These are phyloP conservation scores for Fraxinus sp. DNA, from an alignment of 305 asterid genomes.

Conservation along the genomic window DNA sequence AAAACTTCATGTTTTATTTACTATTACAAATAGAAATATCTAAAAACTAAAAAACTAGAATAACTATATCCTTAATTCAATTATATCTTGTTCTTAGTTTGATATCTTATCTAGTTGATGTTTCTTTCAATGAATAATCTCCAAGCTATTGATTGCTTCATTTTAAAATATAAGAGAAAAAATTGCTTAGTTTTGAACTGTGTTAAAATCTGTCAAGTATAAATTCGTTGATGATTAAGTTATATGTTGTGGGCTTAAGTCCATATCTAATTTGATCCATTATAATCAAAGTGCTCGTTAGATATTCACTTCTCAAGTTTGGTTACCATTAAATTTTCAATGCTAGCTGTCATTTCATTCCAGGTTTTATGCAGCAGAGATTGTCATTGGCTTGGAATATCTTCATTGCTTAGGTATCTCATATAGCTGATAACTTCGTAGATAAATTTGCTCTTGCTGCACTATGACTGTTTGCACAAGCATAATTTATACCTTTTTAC, in stretches of 20 bases:
- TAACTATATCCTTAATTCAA: not conserved
- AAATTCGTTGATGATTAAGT: not conserved
- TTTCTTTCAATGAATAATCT: not conserved
- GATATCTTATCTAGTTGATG: not conserved
- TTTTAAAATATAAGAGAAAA: not conserved
- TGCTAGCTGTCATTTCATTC: slow-evolving; percentile 10
- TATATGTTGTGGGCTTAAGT: not conserved
- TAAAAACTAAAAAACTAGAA: not conserved
- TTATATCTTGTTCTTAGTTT: not conserved
- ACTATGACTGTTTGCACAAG: not conserved
- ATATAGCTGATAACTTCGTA: not conserved
- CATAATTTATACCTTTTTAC: not conserved
- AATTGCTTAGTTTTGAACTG: not conserved
- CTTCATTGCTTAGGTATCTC: slow-evolving; percentile 94
- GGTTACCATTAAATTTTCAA: not conserved
- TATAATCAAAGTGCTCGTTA: not conserved
- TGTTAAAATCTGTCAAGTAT: not conserved
- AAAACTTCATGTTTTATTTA: not conserved
- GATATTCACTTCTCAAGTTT: not conserved
- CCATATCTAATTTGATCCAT: not conserved
- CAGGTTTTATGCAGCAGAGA: slow-evolving; percentile 98
- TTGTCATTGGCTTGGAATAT: slow-evolving; percentile 87
- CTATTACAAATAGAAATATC: not conserved
- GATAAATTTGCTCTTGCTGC: slow-evolving; percentile 4
- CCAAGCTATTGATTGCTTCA: not conserved